These are phyloP conservation scores for Aspergillus haitiensis DNA, from an alignment of 495 filamentous ascomycete species.

Conservation along the genomic window DNA sequence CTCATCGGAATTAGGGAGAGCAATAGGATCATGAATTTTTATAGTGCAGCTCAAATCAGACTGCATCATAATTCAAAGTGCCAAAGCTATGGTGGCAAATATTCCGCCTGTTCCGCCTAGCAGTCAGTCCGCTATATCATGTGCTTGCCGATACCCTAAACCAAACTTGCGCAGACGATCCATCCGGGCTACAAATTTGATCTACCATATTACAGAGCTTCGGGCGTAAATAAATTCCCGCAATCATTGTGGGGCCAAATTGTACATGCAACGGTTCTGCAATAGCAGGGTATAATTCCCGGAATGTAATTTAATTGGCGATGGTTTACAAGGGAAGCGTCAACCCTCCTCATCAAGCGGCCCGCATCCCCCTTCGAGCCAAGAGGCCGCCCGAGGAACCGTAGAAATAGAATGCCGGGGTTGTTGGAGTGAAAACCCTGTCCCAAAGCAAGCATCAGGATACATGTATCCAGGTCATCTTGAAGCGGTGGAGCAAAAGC, in stretches of 20 bases:
- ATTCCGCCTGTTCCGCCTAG: neutral
- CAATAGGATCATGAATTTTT: neutral
- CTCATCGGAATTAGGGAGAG: neutral
- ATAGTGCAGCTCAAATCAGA: neutral
- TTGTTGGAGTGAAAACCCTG: neutral
- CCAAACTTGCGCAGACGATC: neutral
- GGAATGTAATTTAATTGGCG: neutral
- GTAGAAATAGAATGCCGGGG: neutral
- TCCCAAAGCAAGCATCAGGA: neutral
- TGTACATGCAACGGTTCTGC: neutral
- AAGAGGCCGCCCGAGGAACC: slow-evolving; percentile 1
- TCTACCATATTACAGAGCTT: neutral
- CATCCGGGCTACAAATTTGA: neutral
- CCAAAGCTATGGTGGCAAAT: neutral
- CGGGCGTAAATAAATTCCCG: neutral
- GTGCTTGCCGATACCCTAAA: neutral
- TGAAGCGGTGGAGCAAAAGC: neutral
- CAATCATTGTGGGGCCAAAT: neutral
- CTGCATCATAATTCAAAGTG: neutral
- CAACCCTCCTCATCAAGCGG: neutral
- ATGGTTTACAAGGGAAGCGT: neutral
- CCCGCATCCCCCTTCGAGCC: neutral
- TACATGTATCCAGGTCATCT: neutral
- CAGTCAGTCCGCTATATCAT: no score
- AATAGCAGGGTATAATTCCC: neutral